Percentiles rank a stretch among this genome's conserved stretches.
phyloP scores from a whole-genome alignment of 2,329 filamentous ascomycete species.

The Fusarium tuaranense region DNA sequence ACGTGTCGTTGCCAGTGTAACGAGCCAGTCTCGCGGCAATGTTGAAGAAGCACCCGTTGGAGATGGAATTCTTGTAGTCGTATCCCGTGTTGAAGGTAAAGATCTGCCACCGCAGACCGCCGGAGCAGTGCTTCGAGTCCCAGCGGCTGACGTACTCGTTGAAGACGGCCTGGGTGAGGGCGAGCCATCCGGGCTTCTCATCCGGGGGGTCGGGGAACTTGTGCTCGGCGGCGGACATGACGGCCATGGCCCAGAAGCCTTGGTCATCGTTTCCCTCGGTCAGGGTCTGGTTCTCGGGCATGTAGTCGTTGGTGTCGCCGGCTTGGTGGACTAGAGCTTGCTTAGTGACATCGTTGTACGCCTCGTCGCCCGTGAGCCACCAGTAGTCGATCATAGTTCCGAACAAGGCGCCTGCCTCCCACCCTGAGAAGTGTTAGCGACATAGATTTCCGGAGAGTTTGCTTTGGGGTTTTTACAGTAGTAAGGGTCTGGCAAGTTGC shows the following conservation, averaged over 20 bases:
- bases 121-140: slow-evolving; percentile 73
- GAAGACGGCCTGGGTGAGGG: slow-evolving; percentile 82
- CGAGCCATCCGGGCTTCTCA: slow-evolving; percentile 77
- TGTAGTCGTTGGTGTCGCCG: slow-evolving; percentile 70
- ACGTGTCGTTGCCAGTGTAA: slow-evolving; percentile 84
- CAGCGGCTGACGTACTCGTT: slow-evolving; percentile 80
- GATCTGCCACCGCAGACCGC: slow-evolving; percentile 89
- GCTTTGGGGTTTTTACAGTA: slow-evolving; percentile 67
- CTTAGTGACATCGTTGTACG: slow-evolving; percentile 70
- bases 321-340: slow-evolving; percentile 72
- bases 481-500: slow-evolving; percentile 70
- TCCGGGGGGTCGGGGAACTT: slow-evolving; percentile 76
- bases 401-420: slow-evolving; percentile 80
- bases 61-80: slow-evolving; percentile 76
- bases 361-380: slow-evolving; percentile 74
- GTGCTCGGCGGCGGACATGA: slow-evolving; percentile 82
- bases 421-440: slow-evolving; percentile 58
- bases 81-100: slow-evolving; percentile 80
- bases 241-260: slow-evolving; percentile 87
- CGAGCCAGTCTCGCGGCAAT: slow-evolving; percentile 77
- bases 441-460: too few species aligned
- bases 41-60: slow-evolving; percentile 78
- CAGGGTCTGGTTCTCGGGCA: slow-evolving; percentile 74
- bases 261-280: slow-evolving; percentile 79
- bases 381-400: slow-evolving; percentile 79